Conservation (phyloP, 2,329 filamentous ascomycete species). For the Fusarium proliferatum region DNA sequence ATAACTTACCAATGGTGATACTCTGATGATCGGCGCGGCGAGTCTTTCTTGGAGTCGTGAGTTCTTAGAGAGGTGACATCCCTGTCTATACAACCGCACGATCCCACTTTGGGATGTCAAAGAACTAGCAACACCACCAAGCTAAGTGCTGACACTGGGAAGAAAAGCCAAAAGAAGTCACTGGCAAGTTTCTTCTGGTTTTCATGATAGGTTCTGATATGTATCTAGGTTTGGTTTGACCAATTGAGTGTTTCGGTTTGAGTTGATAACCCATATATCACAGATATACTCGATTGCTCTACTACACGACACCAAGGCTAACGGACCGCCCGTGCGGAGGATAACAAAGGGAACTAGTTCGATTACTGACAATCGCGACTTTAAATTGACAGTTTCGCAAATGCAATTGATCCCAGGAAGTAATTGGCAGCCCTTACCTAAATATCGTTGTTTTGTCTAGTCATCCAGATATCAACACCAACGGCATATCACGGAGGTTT, state of each 20-base stretch:
- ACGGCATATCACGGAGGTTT: constrained; percentile 2
- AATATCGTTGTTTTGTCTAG: not conserved
- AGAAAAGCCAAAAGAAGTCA: constrained; percentile 1
- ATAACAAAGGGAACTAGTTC: constrained; percentile 13
- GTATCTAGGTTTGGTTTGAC: not conserved
- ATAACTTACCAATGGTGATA: not conserved
- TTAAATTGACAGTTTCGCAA: not conserved
- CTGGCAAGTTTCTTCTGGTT: not conserved
- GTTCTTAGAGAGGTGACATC: not conserved
- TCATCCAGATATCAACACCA: constrained; percentile 15
- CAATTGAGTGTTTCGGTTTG: not conserved
- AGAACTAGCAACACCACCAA: constrained; percentile 28
- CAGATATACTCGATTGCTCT: not conserved
- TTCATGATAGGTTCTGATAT: not conserved
- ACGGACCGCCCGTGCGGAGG: not conserved
- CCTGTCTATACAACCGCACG: constrained; percentile 17
- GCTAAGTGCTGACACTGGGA: constrained; percentile 18
- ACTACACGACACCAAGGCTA: not conserved
- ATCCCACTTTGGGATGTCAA: constrained; percentile 19
- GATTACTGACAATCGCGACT: not conserved
- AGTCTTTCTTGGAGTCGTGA: not conserved
- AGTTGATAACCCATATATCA: not conserved
- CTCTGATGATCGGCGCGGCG: not conserved
- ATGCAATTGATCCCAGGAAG: not conserved
- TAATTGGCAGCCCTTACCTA: not conserved